These are phyloP conservation scores for Crithidia fasciculata DNA, from an alignment of 208 protist genomes.

Conservation along the genomic window DNA sequence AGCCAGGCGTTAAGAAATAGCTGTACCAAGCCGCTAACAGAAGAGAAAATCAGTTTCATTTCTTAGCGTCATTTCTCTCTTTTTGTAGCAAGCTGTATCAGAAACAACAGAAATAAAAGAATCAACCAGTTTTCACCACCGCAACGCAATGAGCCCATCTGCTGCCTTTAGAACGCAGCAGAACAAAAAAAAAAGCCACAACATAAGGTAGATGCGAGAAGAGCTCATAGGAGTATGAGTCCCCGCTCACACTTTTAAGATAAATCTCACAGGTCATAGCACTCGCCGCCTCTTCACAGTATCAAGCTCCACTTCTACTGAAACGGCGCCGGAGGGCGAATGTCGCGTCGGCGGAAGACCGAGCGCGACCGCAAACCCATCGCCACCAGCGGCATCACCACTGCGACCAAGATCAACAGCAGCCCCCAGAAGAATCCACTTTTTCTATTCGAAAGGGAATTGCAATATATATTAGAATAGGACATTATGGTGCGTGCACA, in stretches of 20 bases:
- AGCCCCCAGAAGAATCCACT: constrained; percentile 26
- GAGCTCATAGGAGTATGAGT: background rate
- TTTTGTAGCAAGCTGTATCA: no score
- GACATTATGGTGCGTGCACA: background rate
- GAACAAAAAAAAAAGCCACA: background rate
- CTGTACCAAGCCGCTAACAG: no score
- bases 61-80: no score
- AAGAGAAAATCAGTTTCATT: no score
- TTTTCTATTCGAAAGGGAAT: background rate
- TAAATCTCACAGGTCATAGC: background rate
- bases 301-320: constrained; percentile 17
- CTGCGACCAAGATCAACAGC: constrained; percentile 36
- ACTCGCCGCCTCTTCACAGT: background rate
- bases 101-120: no score
- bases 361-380: constrained; percentile 77
- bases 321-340: constrained; percentile 48
- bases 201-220: background rate
- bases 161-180: no score
- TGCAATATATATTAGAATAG: background rate
- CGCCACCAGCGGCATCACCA: constrained; percentile 49
- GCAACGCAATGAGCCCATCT: no score
- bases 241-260: no score
- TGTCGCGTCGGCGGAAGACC: constrained; percentile 29
- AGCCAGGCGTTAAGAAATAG: no score
- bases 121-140: no score